Evolutionary conservation across 73 alveolate genomes (phyloP).

Genomic region (Effrenium voratum): DNA sequence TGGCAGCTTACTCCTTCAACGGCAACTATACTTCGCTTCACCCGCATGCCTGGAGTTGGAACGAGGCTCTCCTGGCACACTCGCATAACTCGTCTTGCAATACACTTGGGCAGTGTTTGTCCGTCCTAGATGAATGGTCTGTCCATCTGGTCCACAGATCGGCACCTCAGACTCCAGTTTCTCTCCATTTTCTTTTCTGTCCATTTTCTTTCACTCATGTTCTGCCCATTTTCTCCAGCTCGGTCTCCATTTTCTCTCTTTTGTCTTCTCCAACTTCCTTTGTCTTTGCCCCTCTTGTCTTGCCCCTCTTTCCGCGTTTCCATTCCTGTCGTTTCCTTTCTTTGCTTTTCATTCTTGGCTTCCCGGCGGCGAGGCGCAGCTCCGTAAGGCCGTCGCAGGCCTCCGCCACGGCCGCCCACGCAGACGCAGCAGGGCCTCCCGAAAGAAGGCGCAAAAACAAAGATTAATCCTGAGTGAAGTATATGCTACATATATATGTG

Average conservation of each 20-base stretch:
- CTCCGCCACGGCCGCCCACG: constrained; percentile 53
- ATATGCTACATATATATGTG: background rate
- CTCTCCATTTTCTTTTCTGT: no score
- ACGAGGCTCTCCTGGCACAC: no score
- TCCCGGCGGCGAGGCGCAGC: constrained; percentile 35
- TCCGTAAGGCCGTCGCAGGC: constrained; percentile 59
- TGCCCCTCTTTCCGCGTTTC: no score
- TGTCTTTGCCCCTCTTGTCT: no score
- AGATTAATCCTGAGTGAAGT: background rate
- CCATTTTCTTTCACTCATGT: no score
- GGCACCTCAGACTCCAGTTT: constrained; percentile 60
- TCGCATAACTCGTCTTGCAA: no score
- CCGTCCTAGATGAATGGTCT: constrained; percentile 17
- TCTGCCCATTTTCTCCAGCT: no score
- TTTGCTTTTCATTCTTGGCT: background rate
- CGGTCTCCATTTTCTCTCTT: no score
- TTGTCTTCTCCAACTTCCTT: no score
- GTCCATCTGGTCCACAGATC: constrained; percentile 34
- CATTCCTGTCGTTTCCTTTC: background rate
- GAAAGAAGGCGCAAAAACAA: background rate
- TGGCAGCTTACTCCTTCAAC: no score
- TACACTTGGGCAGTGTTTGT: background rate
- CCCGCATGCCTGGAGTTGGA: no score
- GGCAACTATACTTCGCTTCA: no score
- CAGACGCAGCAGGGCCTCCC: constrained; percentile 40